These are phyloP conservation scores for Botryosphaeria agaves DNA, from an alignment of 2,329 filamentous ascomycete genomes.

Conservation along the genomic window DNA sequence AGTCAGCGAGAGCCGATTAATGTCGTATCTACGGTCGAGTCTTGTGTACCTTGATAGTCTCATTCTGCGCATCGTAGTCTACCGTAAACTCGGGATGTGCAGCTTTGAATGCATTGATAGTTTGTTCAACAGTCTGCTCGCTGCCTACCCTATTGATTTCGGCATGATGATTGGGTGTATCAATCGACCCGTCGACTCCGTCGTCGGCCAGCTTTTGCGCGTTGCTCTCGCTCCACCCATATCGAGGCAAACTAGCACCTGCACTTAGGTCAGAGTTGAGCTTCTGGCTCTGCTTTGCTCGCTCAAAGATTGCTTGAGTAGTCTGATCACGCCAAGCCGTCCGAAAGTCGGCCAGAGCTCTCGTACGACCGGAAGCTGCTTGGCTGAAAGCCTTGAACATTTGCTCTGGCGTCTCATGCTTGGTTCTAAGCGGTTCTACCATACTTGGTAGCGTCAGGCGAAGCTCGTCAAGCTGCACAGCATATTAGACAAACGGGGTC, in stretches of 20 bases:
- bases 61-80: constrained; percentile 13
- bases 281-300: constrained; percentile 17
- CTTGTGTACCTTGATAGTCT: constrained; percentile 12
- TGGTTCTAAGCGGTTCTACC: constrained; percentile 18
- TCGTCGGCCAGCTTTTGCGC: too few species aligned
- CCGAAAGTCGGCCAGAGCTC: constrained; percentile 19
- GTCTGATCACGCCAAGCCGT: constrained; percentile 19
- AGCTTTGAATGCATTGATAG: constrained; percentile 11
- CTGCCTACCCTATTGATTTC: too few species aligned
- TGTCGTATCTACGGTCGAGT: background rate
- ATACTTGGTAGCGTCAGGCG: constrained; percentile 25
- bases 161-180: too few species aligned
- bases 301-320: constrained; percentile 16
- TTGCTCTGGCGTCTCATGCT: background rate
- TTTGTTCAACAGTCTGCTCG: constrained; percentile 7
- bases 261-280: constrained; percentile 19
- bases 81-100: constrained; percentile 10
- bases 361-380: constrained; percentile 8
- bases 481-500: constrained; percentile 3
- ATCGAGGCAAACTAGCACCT: constrained; percentile 14
- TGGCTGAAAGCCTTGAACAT: background rate
- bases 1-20: too few species aligned
- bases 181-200: too few species aligned
- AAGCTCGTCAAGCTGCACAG: constrained; percentile 24
- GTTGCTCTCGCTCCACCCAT: constrained; percentile 22